phyloP scores from a whole-genome alignment of 768 basidiomycete genomes.

The Tephrocybe sp. region DNA sequence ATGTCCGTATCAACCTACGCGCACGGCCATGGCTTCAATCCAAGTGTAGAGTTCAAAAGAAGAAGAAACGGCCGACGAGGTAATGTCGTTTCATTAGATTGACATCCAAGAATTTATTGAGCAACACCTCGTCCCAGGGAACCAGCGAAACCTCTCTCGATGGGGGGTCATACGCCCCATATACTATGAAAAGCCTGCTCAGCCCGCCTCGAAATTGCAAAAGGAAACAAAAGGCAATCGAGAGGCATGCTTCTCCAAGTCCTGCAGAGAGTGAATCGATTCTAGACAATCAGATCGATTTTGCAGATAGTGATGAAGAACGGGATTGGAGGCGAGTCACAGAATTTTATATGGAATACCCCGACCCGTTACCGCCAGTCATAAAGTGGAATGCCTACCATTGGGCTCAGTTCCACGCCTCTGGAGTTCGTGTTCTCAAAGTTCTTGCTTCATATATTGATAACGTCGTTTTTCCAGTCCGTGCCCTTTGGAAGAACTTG shows the following conservation, averaged over 20 bases:
- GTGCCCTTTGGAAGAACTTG: neutral
- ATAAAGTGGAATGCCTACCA: slow-evolving; percentile 2
- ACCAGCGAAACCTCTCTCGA: neutral
- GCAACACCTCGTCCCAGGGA: neutral
- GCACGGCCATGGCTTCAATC: neutral
- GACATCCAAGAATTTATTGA: neutral
- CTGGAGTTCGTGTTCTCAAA: neutral
- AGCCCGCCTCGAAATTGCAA: slow-evolving; percentile 3
- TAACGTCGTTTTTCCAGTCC: neutral
- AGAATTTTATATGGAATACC: neutral
- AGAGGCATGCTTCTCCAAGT: neutral
- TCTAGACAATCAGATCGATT: neutral
- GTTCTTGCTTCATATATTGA: neutral
- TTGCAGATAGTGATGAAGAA: neutral
- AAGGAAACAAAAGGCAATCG: neutral
- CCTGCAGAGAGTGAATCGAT: neutral
- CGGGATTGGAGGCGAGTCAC: neutral
- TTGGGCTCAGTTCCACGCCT: slow-evolving; percentile 1
- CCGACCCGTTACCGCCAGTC: neutral
- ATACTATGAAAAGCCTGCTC: slow-evolving; percentile 6
- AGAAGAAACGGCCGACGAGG: neutral
- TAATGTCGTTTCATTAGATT: neutral
- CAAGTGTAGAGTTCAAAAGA: neutral
- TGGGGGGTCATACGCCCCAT: neutral
- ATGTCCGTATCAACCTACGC: neutral